phyloP scores from a whole-genome alignment of 2,329 filamentous ascomycete genomes.

The Scopulariopsis brevicaulis region DNA sequence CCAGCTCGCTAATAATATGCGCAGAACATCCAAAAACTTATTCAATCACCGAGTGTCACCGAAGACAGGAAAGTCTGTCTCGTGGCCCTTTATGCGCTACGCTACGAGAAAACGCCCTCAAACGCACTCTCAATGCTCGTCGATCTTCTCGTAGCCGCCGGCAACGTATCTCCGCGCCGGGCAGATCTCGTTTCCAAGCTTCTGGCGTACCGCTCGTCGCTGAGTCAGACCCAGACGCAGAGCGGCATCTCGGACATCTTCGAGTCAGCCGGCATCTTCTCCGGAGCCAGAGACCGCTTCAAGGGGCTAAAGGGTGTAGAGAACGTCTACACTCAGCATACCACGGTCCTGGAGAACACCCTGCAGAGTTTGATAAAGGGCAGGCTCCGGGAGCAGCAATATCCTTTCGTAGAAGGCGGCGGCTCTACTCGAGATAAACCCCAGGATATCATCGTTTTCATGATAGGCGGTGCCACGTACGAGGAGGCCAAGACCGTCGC shows the following conservation, averaged over 20 bases:
- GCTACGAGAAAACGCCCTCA: conserved; percentile 78
- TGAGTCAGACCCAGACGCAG: conserved; percentile 66
- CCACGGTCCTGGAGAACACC: conserved; percentile 74
- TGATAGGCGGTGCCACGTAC: conserved; percentile 87
- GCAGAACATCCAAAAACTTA: conserved; percentile 73
- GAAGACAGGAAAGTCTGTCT: conserved; percentile 77
- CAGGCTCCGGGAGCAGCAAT: conserved; percentile 71
- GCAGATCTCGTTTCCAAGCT: conserved; percentile 75
- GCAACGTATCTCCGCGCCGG: conserved; percentile 63
- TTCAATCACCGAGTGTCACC: conserved; percentile 68
- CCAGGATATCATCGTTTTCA: conserved; percentile 91
- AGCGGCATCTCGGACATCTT: conserved; percentile 85
- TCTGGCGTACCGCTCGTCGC: conserved; percentile 72
- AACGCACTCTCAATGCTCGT: conserved; percentile 76
- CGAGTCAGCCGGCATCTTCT: conserved; percentile 83
- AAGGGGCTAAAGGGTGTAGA: conserved; percentile 95
- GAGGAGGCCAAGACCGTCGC: conserved; percentile 95
- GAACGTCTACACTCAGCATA: conserved; percentile 98
- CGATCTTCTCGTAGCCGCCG: conserved; percentile 75
- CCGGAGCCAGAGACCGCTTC: conserved; percentile 74
- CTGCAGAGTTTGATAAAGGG: conserved; percentile 92
- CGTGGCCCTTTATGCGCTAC: conserved; percentile 87
- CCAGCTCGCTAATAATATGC: background rate
- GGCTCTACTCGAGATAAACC: conserved; percentile 86
- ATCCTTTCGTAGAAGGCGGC: conserved; percentile 86